Evolutionary conservation across 2,329 filamentous ascomycete species (phyloP).

Genomic region (Pseudonectria buxi): DNA sequence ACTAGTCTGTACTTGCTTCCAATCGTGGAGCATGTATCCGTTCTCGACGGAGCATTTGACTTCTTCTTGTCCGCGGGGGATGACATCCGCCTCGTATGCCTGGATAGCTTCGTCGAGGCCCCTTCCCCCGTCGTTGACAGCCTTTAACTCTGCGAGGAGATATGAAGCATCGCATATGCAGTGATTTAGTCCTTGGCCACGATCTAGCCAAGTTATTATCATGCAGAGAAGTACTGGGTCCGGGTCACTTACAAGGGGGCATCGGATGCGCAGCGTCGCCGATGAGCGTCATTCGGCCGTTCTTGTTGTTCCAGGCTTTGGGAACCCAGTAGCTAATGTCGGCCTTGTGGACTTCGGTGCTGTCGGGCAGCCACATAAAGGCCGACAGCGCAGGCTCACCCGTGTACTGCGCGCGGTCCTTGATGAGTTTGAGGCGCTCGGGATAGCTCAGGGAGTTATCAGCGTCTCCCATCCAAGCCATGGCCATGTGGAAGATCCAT

Average conservation of each 20-base stretch:
- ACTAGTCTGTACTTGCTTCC: constrained; percentile 14
- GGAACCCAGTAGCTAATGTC: constrained; percentile 19
- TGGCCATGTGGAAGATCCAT: constrained; percentile 19
- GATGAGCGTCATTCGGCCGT: constrained; percentile 13
- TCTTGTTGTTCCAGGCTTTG: constrained; percentile 13
- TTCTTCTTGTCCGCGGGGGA: constrained; percentile 16
- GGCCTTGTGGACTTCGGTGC: constrained; percentile 17
- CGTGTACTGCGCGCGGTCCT: constrained; percentile 12
- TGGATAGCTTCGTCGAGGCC: constrained; percentile 4
- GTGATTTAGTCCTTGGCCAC: constrained; percentile 17
- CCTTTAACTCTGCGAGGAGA: constrained; percentile 6
- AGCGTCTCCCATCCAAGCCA: constrained; percentile 15
- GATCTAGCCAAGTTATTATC: constrained; percentile 3
- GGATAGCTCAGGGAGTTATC: constrained; percentile 11
- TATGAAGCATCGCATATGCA: constrained; percentile 14
- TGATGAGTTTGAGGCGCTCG: constrained; percentile 14
- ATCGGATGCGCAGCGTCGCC: constrained; percentile 18
- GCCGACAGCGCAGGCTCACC: constrained; percentile 14
- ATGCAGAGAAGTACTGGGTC: too few relatives aligned
- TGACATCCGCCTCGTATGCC: constrained; percentile 13
- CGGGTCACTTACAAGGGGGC: constrained; percentile 13
- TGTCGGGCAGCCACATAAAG: constrained; percentile 15
- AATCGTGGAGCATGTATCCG: constrained; percentile 17
- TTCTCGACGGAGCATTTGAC: constrained; percentile 18
- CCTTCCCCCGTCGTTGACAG: constrained; percentile 1